Evolutionary conservation across 2,329 filamentous ascomycete species (phyloP), one percentile per base, ranked within the genome.

Genomic region (Thielaviopsis euricoi): DNA sequence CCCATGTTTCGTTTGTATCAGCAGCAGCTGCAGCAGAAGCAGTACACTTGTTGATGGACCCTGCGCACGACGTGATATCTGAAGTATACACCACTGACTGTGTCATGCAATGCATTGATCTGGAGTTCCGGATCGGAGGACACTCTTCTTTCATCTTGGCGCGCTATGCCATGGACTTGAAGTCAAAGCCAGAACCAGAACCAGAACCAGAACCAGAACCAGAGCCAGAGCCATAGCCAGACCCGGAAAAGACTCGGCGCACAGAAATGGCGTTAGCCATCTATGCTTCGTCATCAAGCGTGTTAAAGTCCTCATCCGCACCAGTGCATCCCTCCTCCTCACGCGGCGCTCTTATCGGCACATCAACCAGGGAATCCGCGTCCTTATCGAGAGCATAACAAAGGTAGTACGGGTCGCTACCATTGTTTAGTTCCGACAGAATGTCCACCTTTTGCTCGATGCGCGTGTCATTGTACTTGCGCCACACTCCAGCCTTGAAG

Each of bases 401-500:
- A 22, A 93, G 77, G 66, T 86, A 89, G 66, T 89, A 89, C 1
- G 89, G 88, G 53, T 89, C 90, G 4, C 88, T 87, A 70, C 71
- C 83, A 12, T 73, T 78, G 61, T 80, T 82, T 53, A 87, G 76
- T 61, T 80, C 76, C 23, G 79, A 75, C 62, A 93, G 83, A 48
- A 95, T 87, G 64, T 87, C 78, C 25, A 82, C 78, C 60, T 78
- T 74, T n/a, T 57, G 56, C 2, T 80, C 83, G 23, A 98, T 89
- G 17, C 77, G 78, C 57, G 85, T 85, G 66, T 98, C 93, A 67
- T 98, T 98, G 75, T 96, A 98, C 66, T 87, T 89, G 59, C 89
- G 84, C 90, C 93, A 98, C 21, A 90, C 74, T 52, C 81, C 79
- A 6, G 55, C 53, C 62, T 84, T 79, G 68, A 95, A 95, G 71